Evolutionary conservation across 2,329 filamentous ascomycete species (phyloP).

Genomic region (Myrmaecium sp.): DNA sequence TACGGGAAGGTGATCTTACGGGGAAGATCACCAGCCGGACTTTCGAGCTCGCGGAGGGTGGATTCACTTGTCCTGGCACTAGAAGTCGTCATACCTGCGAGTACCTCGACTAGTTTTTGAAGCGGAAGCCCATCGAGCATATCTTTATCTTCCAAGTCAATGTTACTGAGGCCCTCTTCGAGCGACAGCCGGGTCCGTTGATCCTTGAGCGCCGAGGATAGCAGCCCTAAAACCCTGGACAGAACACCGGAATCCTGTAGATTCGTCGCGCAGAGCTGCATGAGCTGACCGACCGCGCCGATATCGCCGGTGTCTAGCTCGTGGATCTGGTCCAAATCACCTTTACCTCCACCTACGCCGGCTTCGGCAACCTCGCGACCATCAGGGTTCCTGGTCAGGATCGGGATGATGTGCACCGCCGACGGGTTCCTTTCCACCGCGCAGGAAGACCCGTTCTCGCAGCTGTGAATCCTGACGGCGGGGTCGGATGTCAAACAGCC

Average conservation of each 20-base stretch:
- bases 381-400: constrained; percentile 46
- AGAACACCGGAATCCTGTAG: constrained; percentile 19
- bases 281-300: constrained; percentile 33
- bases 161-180: constrained; percentile 11
- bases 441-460: constrained; percentile 56
- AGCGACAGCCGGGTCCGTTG: constrained; percentile 12
- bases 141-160: constrained; percentile 8
- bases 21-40: too few species aligned
- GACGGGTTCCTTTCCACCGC: constrained; percentile 28
- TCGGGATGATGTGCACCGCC: constrained; percentile 58
- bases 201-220: constrained; percentile 11
- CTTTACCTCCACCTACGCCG: constrained; percentile 63
- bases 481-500: constrained; percentile 56
- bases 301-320: constrained; percentile 44
- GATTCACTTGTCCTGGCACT: neutral
- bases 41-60: neutral
- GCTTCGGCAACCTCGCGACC: constrained; percentile 53
- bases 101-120: constrained; percentile 15
- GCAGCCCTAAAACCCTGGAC: constrained; percentile 17
- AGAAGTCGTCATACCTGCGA: constrained; percentile 5
- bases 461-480: constrained; percentile 61
- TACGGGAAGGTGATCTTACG: constrained; percentile 50
- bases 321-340: constrained; percentile 51
- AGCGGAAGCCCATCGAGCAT: constrained; percentile 11
- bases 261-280: constrained; percentile 29